These are phyloP conservation scores for Cyberlindnera subsufficiens DNA, from an alignment of 805 yeast species.

Conservation along the genomic window DNA sequence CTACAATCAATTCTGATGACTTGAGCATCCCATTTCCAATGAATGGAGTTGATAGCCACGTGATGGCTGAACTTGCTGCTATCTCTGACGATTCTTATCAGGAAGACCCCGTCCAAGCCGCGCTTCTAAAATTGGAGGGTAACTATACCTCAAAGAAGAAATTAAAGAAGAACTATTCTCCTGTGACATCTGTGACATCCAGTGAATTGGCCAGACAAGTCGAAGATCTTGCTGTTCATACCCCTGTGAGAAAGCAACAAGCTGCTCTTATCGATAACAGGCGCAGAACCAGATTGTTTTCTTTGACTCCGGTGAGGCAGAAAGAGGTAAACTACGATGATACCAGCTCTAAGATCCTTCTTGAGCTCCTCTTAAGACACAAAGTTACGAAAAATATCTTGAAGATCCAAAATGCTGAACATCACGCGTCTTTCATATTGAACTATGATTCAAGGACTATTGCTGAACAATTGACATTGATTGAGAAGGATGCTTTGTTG, in stretches of 20 bases:
- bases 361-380: slow-evolving; percentile 29
- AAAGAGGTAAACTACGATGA: slow-evolving; percentile 17
- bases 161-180: slow-evolving; percentile 1
- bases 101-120: slow-evolving; percentile 67
- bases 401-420: slow-evolving; percentile 27
- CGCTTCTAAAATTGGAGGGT: slow-evolving; percentile 79
- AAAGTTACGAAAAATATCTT: slow-evolving; percentile 18
- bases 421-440: slow-evolving; percentile 79
- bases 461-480: slow-evolving; percentile 78
- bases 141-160: slow-evolving; percentile 25
- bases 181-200: slow-evolving; percentile 16
- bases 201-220: slow-evolving; percentile 13
- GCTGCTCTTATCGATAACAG: slow-evolving; percentile 32
- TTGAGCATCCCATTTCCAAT: slow-evolving; percentile 29
- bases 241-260: slow-evolving; percentile 17
- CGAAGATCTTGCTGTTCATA: slow-evolving; percentile 13
- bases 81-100: slow-evolving; percentile 72
- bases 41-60: slow-evolving; percentile 43
- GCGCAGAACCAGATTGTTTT: slow-evolving; percentile 30
- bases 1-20: slow-evolving; percentile 14
- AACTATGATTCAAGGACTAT: slow-evolving; percentile 60
- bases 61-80: slow-evolving; percentile 72
- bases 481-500: slow-evolving; percentile 76
- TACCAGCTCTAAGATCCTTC: slow-evolving; percentile 30
- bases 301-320: slow-evolving; percentile 27